Conservation (phyloP, 345 rosid genomes). For the Brassica cretica region DNA sequence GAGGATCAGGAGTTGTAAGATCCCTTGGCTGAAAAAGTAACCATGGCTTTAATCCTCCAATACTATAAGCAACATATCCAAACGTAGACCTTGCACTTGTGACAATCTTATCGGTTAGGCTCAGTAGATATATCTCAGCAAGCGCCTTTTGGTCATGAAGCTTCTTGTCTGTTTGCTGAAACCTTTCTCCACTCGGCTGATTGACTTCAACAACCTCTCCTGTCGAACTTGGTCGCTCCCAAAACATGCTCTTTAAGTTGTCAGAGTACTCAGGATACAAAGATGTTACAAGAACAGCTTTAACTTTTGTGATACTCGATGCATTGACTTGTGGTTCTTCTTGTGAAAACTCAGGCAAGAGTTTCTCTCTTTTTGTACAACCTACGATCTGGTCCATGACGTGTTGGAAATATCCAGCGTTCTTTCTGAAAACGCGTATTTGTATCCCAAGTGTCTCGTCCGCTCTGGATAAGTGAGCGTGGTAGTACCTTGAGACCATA, state of each 20-base stretch:
- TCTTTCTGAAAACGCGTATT: not conserved
- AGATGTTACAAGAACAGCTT: not conserved
- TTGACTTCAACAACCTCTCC: not conserved
- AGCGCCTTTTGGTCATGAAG: constrained; percentile 5
- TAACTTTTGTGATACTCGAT: not conserved
- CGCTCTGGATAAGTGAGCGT: not conserved
- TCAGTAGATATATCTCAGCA: not conserved
- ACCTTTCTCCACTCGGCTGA: not conserved
- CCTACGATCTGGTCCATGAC: not conserved
- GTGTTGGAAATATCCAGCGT: constrained; percentile 6
- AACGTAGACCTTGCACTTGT: not conserved
- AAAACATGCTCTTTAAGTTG: not conserved
- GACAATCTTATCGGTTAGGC: constrained; percentile 5
- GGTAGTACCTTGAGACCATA: not conserved
- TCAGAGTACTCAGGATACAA: not conserved
- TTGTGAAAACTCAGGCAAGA: not conserved
- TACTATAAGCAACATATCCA: constrained; percentile 2
- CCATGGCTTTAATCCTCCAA: constrained; percentile 2
- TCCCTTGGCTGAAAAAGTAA: not conserved
- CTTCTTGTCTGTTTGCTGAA: constrained; percentile 4
- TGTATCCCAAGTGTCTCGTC: not conserved
- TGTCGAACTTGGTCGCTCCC: not conserved
- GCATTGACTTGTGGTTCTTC: not conserved
- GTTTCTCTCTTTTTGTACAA: not conserved
- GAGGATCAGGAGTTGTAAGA: not conserved